Conservation (phyloP, 169 alveolate genomes). For the Plasmodium malariae region DNA sequence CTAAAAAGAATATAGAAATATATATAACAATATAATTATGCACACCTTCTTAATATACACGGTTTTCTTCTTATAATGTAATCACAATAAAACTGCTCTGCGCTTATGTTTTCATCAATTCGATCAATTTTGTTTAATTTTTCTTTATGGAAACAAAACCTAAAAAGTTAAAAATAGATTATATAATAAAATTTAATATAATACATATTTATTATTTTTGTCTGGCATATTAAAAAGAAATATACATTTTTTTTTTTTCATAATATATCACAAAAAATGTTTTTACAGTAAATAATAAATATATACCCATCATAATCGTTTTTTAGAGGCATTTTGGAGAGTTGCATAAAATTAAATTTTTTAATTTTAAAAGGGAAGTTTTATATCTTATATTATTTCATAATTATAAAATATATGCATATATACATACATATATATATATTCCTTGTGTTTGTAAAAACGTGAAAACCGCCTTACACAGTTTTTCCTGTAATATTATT, state of each 20-base stretch:
- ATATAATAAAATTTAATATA: too few relatives aligned
- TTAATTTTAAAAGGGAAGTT: too few relatives aligned
- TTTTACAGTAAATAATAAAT: neutral
- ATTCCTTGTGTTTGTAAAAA: too few relatives aligned
- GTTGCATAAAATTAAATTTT: too few relatives aligned
- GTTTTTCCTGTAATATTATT: too few relatives aligned
- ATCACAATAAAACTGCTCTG: conserved; percentile 62
- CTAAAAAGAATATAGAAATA: neutral
- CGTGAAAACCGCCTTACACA: too few relatives aligned
- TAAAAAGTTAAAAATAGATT: neutral
- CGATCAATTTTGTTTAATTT: conserved; percentile 52
- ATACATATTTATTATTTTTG: too few relatives aligned
- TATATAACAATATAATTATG: neutral
- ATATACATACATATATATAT: too few relatives aligned
- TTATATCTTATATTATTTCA: too few relatives aligned
- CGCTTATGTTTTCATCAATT: conserved; percentile 53
- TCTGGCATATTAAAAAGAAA: neutral
- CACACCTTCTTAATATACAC: conserved; percentile 59
- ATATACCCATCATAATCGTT: conserved; percentile 52
- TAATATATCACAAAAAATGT: too few relatives aligned
- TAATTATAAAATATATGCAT: too few relatives aligned
- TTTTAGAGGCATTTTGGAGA: conserved; percentile 56
- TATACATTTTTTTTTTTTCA: neutral
- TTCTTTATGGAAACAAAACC: conserved; percentile 72
- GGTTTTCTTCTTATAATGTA: conserved; percentile 74